Conservation (phyloP, 2,329 filamentous ascomycete species). For the Scleromitrula shiraiana region DNA sequence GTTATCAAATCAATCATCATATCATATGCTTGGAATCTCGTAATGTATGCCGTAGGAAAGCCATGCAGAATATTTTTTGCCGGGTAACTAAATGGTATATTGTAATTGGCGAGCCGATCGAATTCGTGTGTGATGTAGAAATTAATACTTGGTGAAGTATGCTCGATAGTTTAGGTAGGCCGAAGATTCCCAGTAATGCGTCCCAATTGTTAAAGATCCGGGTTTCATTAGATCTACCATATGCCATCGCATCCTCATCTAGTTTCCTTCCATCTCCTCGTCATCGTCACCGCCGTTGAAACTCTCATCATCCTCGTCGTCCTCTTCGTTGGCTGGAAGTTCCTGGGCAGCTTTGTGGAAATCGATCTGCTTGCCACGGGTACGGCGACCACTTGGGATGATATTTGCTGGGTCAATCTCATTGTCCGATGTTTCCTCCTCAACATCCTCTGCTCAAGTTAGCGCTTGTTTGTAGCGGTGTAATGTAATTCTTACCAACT, state of each 20-base stretch:
- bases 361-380: conserved; percentile 86
- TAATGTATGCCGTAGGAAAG: conserved; percentile 15
- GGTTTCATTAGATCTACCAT: conserved; percentile 11
- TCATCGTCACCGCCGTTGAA: conserved; percentile 57
- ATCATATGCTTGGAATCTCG: conserved; percentile 20
- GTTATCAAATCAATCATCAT: conserved; percentile 14
- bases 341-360: conserved; percentile 85
- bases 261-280: conserved; percentile 61
- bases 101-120: not conserved
- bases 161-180: conserved; percentile 3
- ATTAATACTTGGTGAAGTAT: conserved; percentile 14
- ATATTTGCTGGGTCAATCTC: conserved; percentile 91
- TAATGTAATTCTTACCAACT: conserved; percentile 21
- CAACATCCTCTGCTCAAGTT: conserved; percentile 49
- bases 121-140: conserved; percentile 1
- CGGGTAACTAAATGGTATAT: conserved; percentile 11
- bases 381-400: conserved; percentile 70
- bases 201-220: conserved; percentile 11
- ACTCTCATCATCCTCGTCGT: conserved; percentile 67
- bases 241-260: not conserved
- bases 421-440: conserved; percentile 76
- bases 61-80: conserved; percentile 15
- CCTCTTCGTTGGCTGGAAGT: conserved; percentile 64
- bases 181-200: conserved; percentile 10
- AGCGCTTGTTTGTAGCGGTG: conserved; percentile 6